A percentile compares a stretch with the other conserved stretches of the same genome.
These are phyloP conservation scores for Microbotryomycetes sp. DNA, from an alignment of 1,284 basidiomycete species.

Conservation along the genomic window DNA sequence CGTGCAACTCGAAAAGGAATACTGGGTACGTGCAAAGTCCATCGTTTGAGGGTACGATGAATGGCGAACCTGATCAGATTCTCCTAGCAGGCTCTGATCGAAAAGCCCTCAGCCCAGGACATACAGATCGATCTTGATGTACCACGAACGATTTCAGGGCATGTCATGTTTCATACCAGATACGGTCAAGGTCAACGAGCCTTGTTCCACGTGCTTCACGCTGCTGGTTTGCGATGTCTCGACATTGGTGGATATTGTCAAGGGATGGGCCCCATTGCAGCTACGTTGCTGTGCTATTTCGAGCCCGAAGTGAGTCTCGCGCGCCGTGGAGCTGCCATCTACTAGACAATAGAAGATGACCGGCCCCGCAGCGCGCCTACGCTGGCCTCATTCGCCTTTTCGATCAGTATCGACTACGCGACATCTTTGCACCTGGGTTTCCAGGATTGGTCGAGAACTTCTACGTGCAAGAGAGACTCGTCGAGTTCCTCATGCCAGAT, in stretches of 20 bases:
- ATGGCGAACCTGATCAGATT: too few species aligned
- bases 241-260: slow-evolving; percentile 74
- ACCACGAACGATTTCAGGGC: slow-evolving; percentile 89
- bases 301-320: slow-evolving; percentile 58
- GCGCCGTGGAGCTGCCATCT: background rate
- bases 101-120: slow-evolving; percentile 78
- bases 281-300: slow-evolving; percentile 89
- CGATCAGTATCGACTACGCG: slow-evolving; percentile 80
- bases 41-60: background rate
- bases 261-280: slow-evolving; percentile 97
- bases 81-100: slow-evolving; percentile 51
- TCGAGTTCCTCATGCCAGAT: slow-evolving; percentile 75
- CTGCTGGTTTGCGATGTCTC: slow-evolving; percentile 56
- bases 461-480: slow-evolving; percentile 84
- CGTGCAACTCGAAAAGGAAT: slow-evolving; percentile 46
- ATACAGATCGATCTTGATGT: slow-evolving; percentile 98
- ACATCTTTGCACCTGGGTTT: slow-evolving; percentile 88
- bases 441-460: slow-evolving; percentile 91
- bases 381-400: slow-evolving; percentile 75
- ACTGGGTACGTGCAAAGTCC: slow-evolving; percentile 47
- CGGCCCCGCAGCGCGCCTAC: slow-evolving; percentile 64
- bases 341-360: too few species aligned
- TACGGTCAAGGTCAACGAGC: slow-evolving; percentile 92
- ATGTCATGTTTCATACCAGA: slow-evolving; percentile 88
- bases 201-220: slow-evolving; percentile 89